Base-by-base conservation (phyloP, 305 asterid species). In the Andrographis paniculata region DNA sequence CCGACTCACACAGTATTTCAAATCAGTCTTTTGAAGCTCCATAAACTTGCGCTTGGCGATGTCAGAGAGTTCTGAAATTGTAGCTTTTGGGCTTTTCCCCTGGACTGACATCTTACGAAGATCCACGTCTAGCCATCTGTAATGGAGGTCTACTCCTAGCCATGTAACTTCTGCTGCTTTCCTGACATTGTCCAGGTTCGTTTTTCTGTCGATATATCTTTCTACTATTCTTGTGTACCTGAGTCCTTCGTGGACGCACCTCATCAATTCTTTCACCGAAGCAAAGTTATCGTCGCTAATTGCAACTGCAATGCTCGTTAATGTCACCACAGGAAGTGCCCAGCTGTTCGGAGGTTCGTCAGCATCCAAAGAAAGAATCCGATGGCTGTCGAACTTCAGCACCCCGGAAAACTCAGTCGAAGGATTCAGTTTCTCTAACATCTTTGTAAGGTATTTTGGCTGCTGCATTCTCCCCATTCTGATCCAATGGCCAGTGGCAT, bases 271-370 rank as follows among this genome's bases (percentile, higher is more conserved):
- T 56, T 75, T 75, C 38, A 56, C 54, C 4, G 54, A 36, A 48
- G 45, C 50, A 30, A 38, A 58, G 55, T 73, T 62, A 1, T 46
- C 48, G 23, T 57, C 46, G 8, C 71, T 73, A 13, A 71, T 65
- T 20, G 97, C 81, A 11, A 79, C 61, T 14, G 95, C 93, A 46
- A 84, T 82, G 77, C 93, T 80, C 44, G 93, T 66, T 50, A 87
- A 56, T 17, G 96, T 84, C 48, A 73, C 94, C 44, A 77, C 82
- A 14, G 95, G 95, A 39, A 88, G 95, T 35, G 94, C 93, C 94
- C 97, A 88, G 63, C 85, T 64, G 57, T 82, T 72, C 3, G 79
- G 89, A 38, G 95, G 93, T 53, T 83, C 84, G 43, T 61, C 80
- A 8, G 62, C 65, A 45, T 74, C 79, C 35, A 87, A 55, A 14